Evolutionary conservation across 2,329 filamentous ascomycete genomes (phyloP).

Genomic region (Pyrenochaeta sp.): DNA sequence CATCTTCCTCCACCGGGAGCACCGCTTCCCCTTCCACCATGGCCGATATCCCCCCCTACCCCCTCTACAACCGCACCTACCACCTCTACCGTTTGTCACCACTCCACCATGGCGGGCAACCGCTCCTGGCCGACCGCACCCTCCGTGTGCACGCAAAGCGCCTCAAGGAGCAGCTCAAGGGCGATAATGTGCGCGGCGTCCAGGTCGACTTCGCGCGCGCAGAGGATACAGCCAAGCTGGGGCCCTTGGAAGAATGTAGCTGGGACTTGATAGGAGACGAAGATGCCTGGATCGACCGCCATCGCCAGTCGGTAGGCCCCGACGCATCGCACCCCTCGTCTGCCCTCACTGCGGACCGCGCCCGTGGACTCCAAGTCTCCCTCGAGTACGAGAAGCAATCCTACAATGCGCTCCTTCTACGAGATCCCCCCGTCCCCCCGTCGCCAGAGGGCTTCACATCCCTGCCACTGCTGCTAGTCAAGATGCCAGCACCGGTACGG

Average conservation of each 20-base stretch:
- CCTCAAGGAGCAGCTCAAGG: constrained; percentile 59
- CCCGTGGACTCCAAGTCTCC: constrained; percentile 58
- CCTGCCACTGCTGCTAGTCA: constrained; percentile 60
- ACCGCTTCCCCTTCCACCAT: constrained; percentile 20
- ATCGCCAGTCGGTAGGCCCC: constrained; percentile 44
- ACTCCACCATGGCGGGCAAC: constrained; percentile 57
- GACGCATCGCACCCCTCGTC: constrained; percentile 39
- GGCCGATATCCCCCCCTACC: constrained; percentile 50
- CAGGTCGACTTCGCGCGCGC: constrained; percentile 50
- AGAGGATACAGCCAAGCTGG: constrained; percentile 55
- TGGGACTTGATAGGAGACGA: constrained; percentile 57
- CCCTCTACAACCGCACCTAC: constrained; percentile 63
- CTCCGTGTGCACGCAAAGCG: constrained; percentile 58
- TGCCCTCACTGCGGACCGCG: constrained; percentile 26
- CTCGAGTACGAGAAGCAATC: constrained; percentile 59
- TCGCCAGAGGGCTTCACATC: constrained; percentile 53
- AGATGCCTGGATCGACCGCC: constrained; percentile 50
- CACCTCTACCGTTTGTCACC: constrained; percentile 63
- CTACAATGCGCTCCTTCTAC: constrained; percentile 61
- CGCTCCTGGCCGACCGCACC: constrained; percentile 46
- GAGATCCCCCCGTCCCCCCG: constrained; percentile 43
- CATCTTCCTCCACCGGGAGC: too few species aligned
- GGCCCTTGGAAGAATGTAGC: constrained; percentile 57
- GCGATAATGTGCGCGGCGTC: constrained; percentile 58
- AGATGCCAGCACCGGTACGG: constrained; percentile 59